Conservation (phyloP, 768 basidiomycete species). For the Leccinum subtestaceum region DNA sequence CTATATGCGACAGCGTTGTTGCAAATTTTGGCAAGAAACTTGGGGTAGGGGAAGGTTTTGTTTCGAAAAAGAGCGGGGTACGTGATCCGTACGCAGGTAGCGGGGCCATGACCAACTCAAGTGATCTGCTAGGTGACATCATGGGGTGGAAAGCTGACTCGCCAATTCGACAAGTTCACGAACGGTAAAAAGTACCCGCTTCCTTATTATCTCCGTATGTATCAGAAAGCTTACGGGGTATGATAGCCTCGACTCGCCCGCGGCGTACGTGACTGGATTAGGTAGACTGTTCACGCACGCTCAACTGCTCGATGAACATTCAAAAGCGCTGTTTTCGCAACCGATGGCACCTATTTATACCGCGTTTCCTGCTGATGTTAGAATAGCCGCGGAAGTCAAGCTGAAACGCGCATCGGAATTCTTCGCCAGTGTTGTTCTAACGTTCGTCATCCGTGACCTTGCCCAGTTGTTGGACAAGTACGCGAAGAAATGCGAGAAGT, state of each 20-base stretch:
- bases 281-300: conserved; percentile 68
- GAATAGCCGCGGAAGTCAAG: conserved; percentile 63
- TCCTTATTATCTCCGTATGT: conserved; percentile 5
- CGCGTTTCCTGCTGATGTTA: conserved; percentile 63
- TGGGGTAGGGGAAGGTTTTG: conserved; percentile 84
- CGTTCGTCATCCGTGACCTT: conserved; percentile 86
- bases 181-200: conserved; percentile 80
- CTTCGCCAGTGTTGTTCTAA: conserved; percentile 83
- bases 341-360: conserved; percentile 72
- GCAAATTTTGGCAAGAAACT: conserved; percentile 84
- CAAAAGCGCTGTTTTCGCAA: conserved; percentile 63
- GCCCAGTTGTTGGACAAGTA: conserved; percentile 89
- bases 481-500: conserved; percentile 90
- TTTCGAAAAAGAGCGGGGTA: conserved; percentile 72
- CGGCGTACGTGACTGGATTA: conserved; percentile 75
- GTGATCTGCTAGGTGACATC: conserved; percentile 43
- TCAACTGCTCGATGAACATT: conserved; percentile 86
- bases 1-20: conserved; percentile 75
- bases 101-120: conserved; percentile 10
- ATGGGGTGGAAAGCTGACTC: conserved; percentile 72
- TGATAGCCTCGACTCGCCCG: conserved; percentile 81
- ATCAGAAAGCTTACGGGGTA: conserved; percentile 13
- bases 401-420: conserved; percentile 87
- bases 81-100: conserved; percentile 19
- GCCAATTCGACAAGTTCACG: conserved; percentile 79